phyloP scores from a whole-genome alignment of 106 monocot species.

The Cymbidium sinense region DNA sequence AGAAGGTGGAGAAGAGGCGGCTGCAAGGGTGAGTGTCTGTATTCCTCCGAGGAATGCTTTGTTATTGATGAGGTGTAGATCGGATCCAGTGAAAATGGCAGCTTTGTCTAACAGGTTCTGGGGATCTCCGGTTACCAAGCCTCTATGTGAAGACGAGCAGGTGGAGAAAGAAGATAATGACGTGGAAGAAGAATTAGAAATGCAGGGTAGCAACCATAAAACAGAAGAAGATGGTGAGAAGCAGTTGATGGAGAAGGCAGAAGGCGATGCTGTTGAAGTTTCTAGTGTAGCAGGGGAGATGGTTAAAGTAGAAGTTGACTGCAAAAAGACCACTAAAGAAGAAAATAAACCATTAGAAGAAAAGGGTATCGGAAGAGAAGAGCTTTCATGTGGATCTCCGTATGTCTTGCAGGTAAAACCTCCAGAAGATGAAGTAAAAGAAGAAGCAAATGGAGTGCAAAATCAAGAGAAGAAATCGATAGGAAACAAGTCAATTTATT shows the following conservation, averaged over 20 bases:
- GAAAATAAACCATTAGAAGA: not conserved
- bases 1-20: conserved; percentile 26
- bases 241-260: not conserved
- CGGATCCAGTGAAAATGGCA: conserved; percentile 91
- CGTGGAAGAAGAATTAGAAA: conserved; percentile 6
- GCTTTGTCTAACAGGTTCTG: conserved; percentile 66
- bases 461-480: too few species aligned
- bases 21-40: conserved; percentile 44
- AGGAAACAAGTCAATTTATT: not conserved
- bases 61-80: conserved; percentile 90
- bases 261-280: conserved; percentile 1
- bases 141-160: not conserved
- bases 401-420: not conserved
- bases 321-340: not conserved
- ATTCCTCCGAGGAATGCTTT: conserved; percentile 87
- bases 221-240: conserved; percentile 8
- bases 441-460: not conserved
- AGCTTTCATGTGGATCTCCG: conserved; percentile 1
- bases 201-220: not conserved
- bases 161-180: conserved; percentile 10
- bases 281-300: conserved; percentile 1
- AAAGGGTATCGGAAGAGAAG: not conserved
- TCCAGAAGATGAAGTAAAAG: not conserved
- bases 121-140: conserved; percentile 47
- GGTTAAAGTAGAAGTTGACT: conserved; percentile 15